Evolutionary conservation across 805 yeast genomes (phyloP), one percentile per base, ranked within the genome.

Genomic region (Candida railenensis): DNA sequence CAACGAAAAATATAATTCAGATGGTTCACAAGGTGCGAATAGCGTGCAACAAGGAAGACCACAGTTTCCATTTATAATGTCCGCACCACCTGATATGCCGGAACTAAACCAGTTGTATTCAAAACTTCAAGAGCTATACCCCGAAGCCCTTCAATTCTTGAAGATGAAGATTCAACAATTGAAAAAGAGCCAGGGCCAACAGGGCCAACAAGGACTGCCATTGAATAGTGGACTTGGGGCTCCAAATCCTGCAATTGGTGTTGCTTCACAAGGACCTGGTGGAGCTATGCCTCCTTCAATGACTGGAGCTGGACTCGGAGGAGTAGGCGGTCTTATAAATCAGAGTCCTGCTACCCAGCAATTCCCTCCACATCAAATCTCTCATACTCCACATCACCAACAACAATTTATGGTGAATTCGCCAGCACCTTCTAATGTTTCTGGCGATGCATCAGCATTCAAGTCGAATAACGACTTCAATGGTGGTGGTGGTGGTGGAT

Each of bases 11-110:
- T 71, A 72, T 49, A 69, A 68, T 49, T 48, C 53, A n/a, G 59
- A 60, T 45, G 57, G 62, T 7, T 48, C 54, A 15, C 58, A 61
- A 45, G 57, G 62, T 7, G 61, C 59, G 2, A 51, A 58, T 3
- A 62, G 57, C n/a, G 62, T 56, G 38, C 56, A 58, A 5, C 55
- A 57, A 33, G 64, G 61, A 38, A 60, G 63, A 49, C 55, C 57
- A 42, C 61, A 58, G 14, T 73, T 73, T 46, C 85, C 85, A 2
- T 70, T 74, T 25, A 76, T 80, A 36, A 69, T 79, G 48, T 65
- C 77, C 1, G 75, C 85, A 3, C 84, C 84, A 5, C 72, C 72
- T 2, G 83, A 78, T 39, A 67, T 78, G 64, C 82, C 83, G 0
- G 84, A 78, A 52, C 63, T 80, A 37, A 63, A 65, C 43, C 74